Conservation (phyloP, 2,329 filamentous ascomycete genomes). For the Tetracladium maxilliforme region DNA sequence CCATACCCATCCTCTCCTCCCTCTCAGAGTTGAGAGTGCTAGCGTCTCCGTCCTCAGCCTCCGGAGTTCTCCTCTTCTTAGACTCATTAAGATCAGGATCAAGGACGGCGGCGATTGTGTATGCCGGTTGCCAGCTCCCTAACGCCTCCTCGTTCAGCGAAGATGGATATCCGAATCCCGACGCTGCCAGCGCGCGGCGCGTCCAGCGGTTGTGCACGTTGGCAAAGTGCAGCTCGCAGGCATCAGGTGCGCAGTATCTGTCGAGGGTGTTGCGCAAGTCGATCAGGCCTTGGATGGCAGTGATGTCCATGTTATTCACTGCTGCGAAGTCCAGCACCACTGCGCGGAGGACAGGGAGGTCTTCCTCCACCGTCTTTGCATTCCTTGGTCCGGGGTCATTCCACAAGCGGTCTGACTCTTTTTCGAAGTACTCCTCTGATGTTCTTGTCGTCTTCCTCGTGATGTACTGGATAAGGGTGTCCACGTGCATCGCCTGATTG, state of each 20-base stretch:
- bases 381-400: constrained; percentile 31
- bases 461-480: no score
- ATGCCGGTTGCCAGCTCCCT: no score
- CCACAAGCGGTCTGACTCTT: constrained; percentile 37
- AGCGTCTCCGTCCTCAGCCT: background rate
- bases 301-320: constrained; percentile 40
- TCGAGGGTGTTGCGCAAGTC: constrained; percentile 38
- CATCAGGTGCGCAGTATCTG: constrained; percentile 23
- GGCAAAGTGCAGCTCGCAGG: no score
- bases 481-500: no score
- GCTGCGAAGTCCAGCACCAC: constrained; percentile 39
- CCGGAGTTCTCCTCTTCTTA: constrained; percentile 25
- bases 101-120: no score
- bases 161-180: no score
- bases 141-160: no score
- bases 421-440: no score
- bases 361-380: constrained; percentile 13
- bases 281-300: constrained; percentile 35
- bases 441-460: no score
- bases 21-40: constrained; percentile 1
- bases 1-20: constrained; percentile 14
- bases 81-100: constrained; percentile 58
- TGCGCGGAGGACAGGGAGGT: constrained; percentile 31
- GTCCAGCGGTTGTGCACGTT: no score
- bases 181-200: no score